Base-by-base conservation (phyloP, 2,329 filamentous ascomycete genomes). In the Fusarium domesticum region DNA sequence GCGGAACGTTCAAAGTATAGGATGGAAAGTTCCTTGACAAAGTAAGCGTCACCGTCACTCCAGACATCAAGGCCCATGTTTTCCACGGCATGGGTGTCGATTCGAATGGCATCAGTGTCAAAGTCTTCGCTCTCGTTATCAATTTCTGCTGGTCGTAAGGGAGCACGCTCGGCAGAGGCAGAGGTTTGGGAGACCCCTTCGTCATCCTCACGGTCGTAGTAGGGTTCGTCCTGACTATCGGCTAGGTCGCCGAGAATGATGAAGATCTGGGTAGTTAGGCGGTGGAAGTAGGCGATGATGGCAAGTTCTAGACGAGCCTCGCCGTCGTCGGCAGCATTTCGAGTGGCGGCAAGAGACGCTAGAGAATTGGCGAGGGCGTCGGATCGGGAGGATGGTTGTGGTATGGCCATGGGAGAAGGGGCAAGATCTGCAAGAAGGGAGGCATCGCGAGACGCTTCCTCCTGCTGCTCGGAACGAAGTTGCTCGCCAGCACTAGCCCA, bases 401-500 rank as follows among this genome's bases (percentile, higher is more conserved):
- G 62, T 48, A 64, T 55, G 18, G 64, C 51, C 60, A 68, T 64
- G 19, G 64, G 54, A 2, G 67, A 59, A 12, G 70, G 63, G 3
- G 64, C 62, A 4, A 83, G 57, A 40, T 81, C 78, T 0, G 75
- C 75, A 5, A 84, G 71, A 4, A 85, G 72, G 3, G 73, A 65
- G 6, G 73, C 70, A 57, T 85, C 82, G 35, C 71, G 73, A 35
- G 70, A 73, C 37, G 68, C 63, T 55, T 82, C 79, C 53, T 84
- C 81, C 16, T 78, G 74, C 50, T 83, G 77, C 40, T 81, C 78
- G 38, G 78, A 73, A 15, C 77, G 74, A 6, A 78, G 71, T 64
- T 85, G 80, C 66, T 93, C 88, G 45, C 87, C 88, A 0, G 88
- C 87, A 14, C 84, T 89, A 2, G 88, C 87, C 88, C 89, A 93